Conservation (phyloP, 345 rosid genomes). For the Microcos paniculata region DNA sequence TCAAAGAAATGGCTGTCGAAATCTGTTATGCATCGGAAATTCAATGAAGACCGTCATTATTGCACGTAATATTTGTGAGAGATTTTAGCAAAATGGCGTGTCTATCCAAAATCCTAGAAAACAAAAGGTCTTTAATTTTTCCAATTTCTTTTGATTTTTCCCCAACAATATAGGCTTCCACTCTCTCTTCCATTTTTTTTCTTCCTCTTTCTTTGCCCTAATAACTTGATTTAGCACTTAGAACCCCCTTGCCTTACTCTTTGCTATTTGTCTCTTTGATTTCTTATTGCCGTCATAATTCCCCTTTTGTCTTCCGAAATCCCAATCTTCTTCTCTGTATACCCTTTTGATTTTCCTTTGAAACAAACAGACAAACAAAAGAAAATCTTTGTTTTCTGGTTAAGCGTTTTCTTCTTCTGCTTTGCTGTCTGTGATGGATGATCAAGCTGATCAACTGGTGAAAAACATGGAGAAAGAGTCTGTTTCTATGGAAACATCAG, state of each 20-base stretch:
- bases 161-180: not conserved
- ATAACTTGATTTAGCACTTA: not conserved
- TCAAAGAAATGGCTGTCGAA: not conserved
- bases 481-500: not conserved
- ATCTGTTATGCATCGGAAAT: not conserved
- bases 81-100: not conserved
- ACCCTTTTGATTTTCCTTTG: not conserved
- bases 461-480: not conserved
- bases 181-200: not conserved
- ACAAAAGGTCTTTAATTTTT: not conserved
- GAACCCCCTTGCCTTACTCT: not conserved
- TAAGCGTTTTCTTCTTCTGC: not conserved
- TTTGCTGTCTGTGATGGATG: not conserved
- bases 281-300: not conserved
- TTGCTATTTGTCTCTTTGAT: not conserved
- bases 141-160: not conserved
- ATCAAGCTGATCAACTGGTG: not conserved
- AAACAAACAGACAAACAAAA: not conserved
- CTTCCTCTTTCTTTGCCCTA: not conserved
- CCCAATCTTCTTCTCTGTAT: not conserved
- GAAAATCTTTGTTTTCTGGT: too few species aligned
- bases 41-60: conserved; percentile 12
- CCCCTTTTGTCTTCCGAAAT: not conserved
- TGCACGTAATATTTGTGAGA: not conserved
- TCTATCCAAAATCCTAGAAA: not conserved